Base-by-base conservation (phyloP, 116 monocot genomes). In the Dioscorea cayenensis region DNA sequence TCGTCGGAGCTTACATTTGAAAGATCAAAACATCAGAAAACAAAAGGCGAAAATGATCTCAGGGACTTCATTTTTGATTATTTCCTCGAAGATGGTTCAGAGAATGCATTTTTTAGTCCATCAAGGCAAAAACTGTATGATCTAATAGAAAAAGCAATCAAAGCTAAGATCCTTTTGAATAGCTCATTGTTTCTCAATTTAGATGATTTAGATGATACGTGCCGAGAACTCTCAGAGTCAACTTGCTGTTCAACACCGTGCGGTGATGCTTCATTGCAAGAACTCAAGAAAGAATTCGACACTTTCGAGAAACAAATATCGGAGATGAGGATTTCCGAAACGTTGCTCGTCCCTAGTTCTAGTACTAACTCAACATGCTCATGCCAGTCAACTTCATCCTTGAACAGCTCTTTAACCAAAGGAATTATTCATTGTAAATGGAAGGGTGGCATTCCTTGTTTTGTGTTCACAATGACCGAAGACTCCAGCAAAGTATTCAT, bases 381-480 rank as follows among this genome's bases (percentile, higher is more conserved):
- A 32, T 49, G 68, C 48, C 64, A 48, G 8, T 75, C 81, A 13
- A 14, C 51, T 73, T 72, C 70, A 60, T 80, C 78, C 61, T 36
- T 28, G n/a, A 35, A 77, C 14, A 16, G 0, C 38, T 67, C 64
- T 67, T n/a, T 78, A 43, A 73, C 81, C 27, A 76, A 83, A 76
- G 90, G 79, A 9, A 51, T 83, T 7, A 74, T 93, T 67, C 84
- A 63, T 28, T 78, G 79, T 50, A 37, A 79, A 18, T 84, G 81
- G 86, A 84, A 84, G 65, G 62, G 75, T 66, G 88, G 78, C 14
- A 48, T 70, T 66, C 81, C 81, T 36, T 80, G 63, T 69, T 93
- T 88, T 72, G 65, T 78, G 14, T 86, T 93, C 74, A 79, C 76
- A 5, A 59, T 78, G 20, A 74, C 75, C 36, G 74, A 82, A 49